Percentiles rank a stretch among this genome's conserved stretches.
phyloP scores from a whole-genome alignment of 2,329 filamentous ascomycete species.

The Pseudocercospora eumusae region DNA sequence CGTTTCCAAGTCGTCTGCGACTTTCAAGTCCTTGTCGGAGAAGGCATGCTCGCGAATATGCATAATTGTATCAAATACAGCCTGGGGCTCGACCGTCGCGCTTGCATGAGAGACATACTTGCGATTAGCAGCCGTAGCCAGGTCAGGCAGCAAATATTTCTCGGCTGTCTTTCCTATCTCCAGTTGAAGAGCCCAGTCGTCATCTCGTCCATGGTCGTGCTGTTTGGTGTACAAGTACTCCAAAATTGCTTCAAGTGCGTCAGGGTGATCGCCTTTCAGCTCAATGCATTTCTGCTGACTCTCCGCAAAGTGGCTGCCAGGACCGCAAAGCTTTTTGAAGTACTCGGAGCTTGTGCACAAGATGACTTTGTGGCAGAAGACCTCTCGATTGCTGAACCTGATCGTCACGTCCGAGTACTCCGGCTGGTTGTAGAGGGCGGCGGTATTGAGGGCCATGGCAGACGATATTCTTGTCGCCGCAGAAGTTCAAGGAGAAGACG shows the following conservation, averaged over 20 bases:
- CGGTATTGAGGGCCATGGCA: slow-evolving; percentile 8
- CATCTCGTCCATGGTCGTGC: not conserved
- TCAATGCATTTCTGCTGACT: slow-evolving; percentile 10
- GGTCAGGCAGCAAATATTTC: not conserved
- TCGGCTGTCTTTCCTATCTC: slow-evolving; percentile 5
- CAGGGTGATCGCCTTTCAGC: slow-evolving; percentile 20
- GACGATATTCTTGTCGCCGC: not conserved
- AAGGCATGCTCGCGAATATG: slow-evolving; percentile 4
- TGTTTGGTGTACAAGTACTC: slow-evolving; percentile 13
- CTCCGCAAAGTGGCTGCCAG: slow-evolving; percentile 13
- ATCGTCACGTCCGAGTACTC: slow-evolving; percentile 18
- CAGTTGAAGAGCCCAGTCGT: slow-evolving; percentile 7
- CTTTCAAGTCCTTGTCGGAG: not conserved
- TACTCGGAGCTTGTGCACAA: slow-evolving; percentile 20
- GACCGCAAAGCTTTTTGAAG: slow-evolving; percentile 17
- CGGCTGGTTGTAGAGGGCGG: slow-evolving; percentile 7
- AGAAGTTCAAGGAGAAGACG: not conserved
- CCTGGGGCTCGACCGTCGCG: not conserved
- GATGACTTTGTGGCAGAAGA: slow-evolving; percentile 21
- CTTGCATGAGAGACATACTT: not conserved
- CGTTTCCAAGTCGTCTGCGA: slow-evolving; percentile 5
- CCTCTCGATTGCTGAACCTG: slow-evolving; percentile 9
- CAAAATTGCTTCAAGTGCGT: slow-evolving; percentile 16
- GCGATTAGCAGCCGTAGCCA: not conserved
- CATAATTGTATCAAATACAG: slow-evolving; percentile 4